Percentiles rank a stretch among this genome's conserved stretches.
Conservation (phyloP, 768 basidiomycete genomes). For the Phylloporus sp. region DNA sequence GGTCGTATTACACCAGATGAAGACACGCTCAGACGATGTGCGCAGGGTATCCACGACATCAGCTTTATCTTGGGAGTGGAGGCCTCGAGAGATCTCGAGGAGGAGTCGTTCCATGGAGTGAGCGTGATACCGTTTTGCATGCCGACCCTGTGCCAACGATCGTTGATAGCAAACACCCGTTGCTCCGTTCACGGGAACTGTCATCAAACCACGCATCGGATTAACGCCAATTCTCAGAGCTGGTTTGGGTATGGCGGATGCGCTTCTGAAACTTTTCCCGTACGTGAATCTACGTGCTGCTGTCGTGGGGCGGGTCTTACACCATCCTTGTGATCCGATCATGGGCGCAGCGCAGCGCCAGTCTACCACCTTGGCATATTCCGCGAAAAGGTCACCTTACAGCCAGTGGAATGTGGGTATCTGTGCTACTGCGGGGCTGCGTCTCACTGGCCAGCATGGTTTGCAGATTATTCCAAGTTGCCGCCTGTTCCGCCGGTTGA, state of each 20-base stretch:
- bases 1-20: conserved; percentile 1
- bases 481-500: conserved; percentile 74
- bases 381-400: conserved; percentile 79
- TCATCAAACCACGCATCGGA: conserved; percentile 73
- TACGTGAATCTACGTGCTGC: conserved; percentile 34
- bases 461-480: conserved; percentile 83
- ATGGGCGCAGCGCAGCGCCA: conserved; percentile 54
- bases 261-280: conserved; percentile 81
- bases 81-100: conserved; percentile 64
- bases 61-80: conserved; percentile 80
- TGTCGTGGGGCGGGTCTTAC: background rate
- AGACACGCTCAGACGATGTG: conserved; percentile 1
- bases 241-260: conserved; percentile 90
- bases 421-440: background rate
- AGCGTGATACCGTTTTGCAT: conserved; percentile 20
- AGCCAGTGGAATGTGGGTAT: conserved; percentile 84
- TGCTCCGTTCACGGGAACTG: conserved; percentile 69
- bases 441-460: conserved; percentile 1
- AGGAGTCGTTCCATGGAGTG: conserved; percentile 62
- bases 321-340: background rate
- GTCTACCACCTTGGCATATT: conserved; percentile 91
- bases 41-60: conserved; percentile 68
- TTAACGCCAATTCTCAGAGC: conserved; percentile 90
- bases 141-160: background rate
- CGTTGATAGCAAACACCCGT: conserved; percentile 66